phyloP scores from a whole-genome alignment of 805 yeast genomes.

The Debaryomyces castellii region DNA sequence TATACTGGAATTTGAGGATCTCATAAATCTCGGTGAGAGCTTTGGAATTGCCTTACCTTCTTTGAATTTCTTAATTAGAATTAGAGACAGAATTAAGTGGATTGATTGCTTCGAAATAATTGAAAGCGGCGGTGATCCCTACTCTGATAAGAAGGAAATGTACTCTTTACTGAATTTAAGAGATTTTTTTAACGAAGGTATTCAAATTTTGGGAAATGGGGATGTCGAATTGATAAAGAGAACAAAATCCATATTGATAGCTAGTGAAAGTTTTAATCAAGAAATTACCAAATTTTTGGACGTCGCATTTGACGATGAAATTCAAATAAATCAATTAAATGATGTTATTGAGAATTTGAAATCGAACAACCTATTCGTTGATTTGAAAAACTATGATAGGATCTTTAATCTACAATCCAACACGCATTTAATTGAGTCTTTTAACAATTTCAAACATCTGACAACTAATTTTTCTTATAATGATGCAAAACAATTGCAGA shows the following conservation, averaged over 20 bases:
- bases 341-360: slow-evolving; percentile 22
- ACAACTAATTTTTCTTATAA: slow-evolving; percentile 13
- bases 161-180: slow-evolving; percentile 30
- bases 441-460: slow-evolving; percentile 2
- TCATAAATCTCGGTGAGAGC: slow-evolving; percentile 57
- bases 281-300: slow-evolving; percentile 16
- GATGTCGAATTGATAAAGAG: slow-evolving; percentile 33
- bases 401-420: slow-evolving; percentile 26
- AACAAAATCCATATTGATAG: slow-evolving; percentile 21
- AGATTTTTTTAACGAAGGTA: slow-evolving; percentile 27
- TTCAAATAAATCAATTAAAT: slow-evolving; percentile 24
- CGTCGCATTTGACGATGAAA: slow-evolving; percentile 14
- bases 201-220: slow-evolving; percentile 24
- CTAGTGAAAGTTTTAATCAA: slow-evolving; percentile 24
- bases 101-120: slow-evolving; percentile 27
- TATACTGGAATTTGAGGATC: slow-evolving; percentile 47
- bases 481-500: slow-evolving; percentile 23
- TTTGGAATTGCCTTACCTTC: slow-evolving; percentile 59
- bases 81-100: slow-evolving; percentile 38
- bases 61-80: slow-evolving; percentile 32
- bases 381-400: slow-evolving; percentile 25
- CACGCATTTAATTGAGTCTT: slow-evolving; percentile 14
- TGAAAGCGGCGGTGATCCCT: slow-evolving; percentile 42
- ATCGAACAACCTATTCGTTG: slow-evolving; percentile 26
- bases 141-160: slow-evolving; percentile 32